Percentiles rank a stretch among this genome's conserved stretches.
Evolutionary conservation across 1,284 basidiomycete genomes (phyloP).

Genomic region (Agaricales sp.): DNA sequence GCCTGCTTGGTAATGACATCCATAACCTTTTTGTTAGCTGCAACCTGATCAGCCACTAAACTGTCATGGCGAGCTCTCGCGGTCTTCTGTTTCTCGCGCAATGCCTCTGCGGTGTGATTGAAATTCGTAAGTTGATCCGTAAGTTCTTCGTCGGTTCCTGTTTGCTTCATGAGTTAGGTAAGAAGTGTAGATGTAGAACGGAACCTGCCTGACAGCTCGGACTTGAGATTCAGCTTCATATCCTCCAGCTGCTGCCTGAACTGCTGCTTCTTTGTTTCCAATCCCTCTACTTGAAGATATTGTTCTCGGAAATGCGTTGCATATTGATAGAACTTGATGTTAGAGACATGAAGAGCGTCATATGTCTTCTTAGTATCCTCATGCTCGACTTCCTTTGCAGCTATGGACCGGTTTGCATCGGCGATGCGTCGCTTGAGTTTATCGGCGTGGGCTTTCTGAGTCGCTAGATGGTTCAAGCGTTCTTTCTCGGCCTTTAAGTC

Average conservation of each 20-base stretch:
- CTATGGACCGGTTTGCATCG: slow-evolving; percentile 53
- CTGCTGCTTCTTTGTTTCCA: slow-evolving; percentile 54
- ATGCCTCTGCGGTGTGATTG: slow-evolving; percentile 48
- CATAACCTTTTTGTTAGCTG: slow-evolving; percentile 44
- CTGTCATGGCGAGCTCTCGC: slow-evolving; percentile 46
- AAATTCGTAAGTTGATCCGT: slow-evolving; percentile 62
- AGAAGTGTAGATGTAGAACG: slow-evolving; percentile 5
- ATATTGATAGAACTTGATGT: slow-evolving; percentile 76
- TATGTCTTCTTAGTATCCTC: slow-evolving; percentile 64
- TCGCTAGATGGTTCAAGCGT: slow-evolving; percentile 69
- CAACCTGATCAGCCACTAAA: slow-evolving; percentile 48
- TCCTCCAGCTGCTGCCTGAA: slow-evolving; percentile 43
- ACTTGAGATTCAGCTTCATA: slow-evolving; percentile 55
- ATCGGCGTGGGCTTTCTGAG: slow-evolving; percentile 83
- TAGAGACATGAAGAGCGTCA: slow-evolving; percentile 59
- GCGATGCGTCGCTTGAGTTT: slow-evolving; percentile 66
- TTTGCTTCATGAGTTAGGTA: no score
- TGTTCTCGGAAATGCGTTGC: slow-evolving; percentile 81
- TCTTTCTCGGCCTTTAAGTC: slow-evolving; percentile 94
- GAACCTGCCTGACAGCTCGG: slow-evolving; percentile 54
- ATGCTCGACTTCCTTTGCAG: slow-evolving; percentile 65
- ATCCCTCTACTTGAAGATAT: slow-evolving; percentile 62
- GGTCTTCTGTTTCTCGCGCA: slow-evolving; percentile 37
- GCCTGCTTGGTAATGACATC: slow-evolving; percentile 51
- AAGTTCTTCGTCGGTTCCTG: slow-evolving; percentile 77